These are phyloP conservation scores for Selaginella moellendorffii DNA, from an alignment of 75 land plant genomes.

Conservation along the genomic window DNA sequence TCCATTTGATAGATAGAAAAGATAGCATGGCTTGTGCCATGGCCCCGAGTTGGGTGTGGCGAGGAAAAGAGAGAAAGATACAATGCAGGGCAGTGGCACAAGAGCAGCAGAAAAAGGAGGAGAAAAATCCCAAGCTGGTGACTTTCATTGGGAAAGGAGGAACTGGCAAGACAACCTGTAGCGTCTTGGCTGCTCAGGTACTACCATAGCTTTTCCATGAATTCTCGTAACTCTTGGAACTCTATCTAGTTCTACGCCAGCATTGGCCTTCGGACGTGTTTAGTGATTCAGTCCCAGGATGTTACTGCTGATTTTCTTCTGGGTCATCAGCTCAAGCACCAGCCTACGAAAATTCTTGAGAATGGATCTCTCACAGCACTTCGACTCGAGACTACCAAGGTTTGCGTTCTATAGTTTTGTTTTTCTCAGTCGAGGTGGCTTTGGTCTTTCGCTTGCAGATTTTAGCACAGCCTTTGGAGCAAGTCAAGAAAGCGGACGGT, in stretches of 20 bases:
- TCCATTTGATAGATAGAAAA: no score
- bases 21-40: no score
- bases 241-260: slow-evolving; percentile 67
- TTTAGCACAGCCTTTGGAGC: slow-evolving; percentile 65
- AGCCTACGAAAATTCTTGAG: slow-evolving; percentile 27
- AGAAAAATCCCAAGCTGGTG: slow-evolving; percentile 33
- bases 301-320: slow-evolving; percentile 60
- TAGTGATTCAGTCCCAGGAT: slow-evolving; percentile 74
- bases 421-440: background rate
- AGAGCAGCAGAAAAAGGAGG: no score
- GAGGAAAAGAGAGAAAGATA: background rate
- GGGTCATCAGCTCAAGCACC: slow-evolving; percentile 44
- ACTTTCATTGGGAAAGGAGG: slow-evolving; percentile 93
- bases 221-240: no score
- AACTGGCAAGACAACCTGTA: slow-evolving; percentile 70
- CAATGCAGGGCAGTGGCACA: slow-evolving; percentile 13
- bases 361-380: slow-evolving; percentile 46
- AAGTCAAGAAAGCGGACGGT: slow-evolving; percentile 68
- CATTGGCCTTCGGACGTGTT: slow-evolving; percentile 59
- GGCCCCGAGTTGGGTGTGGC: no score
- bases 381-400: slow-evolving; percentile 74
- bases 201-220: no score
- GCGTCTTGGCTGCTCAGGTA: slow-evolving; percentile 85
- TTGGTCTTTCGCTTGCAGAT: slow-evolving; percentile 29
- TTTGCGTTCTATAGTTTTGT: slow-evolving; percentile 11